Conservation (phyloP, 2,329 filamentous ascomycete genomes). For the Epichloe typhina region DNA sequence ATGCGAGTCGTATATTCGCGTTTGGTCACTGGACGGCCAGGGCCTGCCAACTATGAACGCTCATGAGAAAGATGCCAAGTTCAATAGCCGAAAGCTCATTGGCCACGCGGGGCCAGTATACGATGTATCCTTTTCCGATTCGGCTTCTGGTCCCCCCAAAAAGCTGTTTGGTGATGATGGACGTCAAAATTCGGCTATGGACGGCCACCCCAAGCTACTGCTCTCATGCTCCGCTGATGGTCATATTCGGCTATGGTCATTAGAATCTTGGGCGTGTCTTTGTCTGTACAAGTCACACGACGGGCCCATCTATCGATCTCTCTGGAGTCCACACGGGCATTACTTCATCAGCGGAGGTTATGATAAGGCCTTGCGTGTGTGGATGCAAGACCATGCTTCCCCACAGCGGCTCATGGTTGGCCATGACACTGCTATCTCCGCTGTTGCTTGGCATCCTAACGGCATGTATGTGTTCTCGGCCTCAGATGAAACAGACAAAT, state of each 20-base stretch:
- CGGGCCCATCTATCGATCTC: constrained; percentile 74
- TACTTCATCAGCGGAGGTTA: constrained; percentile 84
- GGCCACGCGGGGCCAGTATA: constrained; percentile 88
- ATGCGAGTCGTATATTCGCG: constrained; percentile 85
- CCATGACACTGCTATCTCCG: constrained; percentile 86
- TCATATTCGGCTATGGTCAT: constrained; percentile 81
- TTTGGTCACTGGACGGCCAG: constrained; percentile 84
- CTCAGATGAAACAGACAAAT: constrained; percentile 73
- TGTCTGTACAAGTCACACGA: constrained; percentile 91
- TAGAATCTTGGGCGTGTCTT: constrained; percentile 83
- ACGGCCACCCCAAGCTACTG: constrained; percentile 57
- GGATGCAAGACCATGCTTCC: constrained; percentile 86
- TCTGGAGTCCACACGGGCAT: constrained; percentile 86
- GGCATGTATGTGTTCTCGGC: constrained; percentile 88
- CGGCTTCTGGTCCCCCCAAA: constrained; percentile 42
- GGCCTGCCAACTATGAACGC: constrained; percentile 56
- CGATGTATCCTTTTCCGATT: constrained; percentile 70
- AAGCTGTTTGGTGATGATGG: constrained; percentile 38
- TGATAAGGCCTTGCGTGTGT: constrained; percentile 82
- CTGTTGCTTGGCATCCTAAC: constrained; percentile 89
- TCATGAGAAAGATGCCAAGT: constrained; percentile 44
- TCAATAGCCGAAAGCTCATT: constrained; percentile 58
- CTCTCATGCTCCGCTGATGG: constrained; percentile 81
- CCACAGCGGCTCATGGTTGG: constrained; percentile 80
- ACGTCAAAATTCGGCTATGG: constrained; percentile 26